Base-by-base conservation (phyloP, 225 moss, liverwort and hornwort genomes). In the Bryoerythrophyllum caledonicum region DNA sequence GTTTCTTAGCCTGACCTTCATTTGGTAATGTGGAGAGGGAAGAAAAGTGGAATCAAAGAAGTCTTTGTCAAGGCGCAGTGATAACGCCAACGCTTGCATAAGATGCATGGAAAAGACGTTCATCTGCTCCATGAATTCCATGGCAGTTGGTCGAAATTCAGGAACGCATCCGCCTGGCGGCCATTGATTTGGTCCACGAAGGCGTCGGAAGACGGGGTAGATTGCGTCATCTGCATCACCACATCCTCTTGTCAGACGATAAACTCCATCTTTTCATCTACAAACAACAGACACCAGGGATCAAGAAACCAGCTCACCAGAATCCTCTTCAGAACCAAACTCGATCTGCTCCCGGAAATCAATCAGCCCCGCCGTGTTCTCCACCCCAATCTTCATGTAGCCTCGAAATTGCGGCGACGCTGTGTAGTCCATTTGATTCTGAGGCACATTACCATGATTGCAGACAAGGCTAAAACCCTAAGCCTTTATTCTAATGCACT, bases 121-220 rank as follows among this genome's bases (percentile, higher is more conserved):
- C 91, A 86, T 86, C 60, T 74, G 78, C 24, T 87, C 65, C 78
- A 88, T 77, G 56, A 87, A 91, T 41, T 86, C 77, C 78, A 87
- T 67, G 8, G 60, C 81, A 74, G 84, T 77, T 25, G 71, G 30
- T 14, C 58, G 85, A 67, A 91, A 93, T 64, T 68, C 64, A 6
- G 86, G 90, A 30, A 87, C 40, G 53, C 75, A 27, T 40, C 73
- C 48, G 57, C 56, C 60, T 46, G 84, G 68, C 23, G 91, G 90
- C 90, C 91, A 90, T 71, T 89, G 90, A 73, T 93, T 93, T 28
- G 91, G 86, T 60, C 89, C 89, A 51, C 70, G 89, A 32, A 91
- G 82, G 51, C 90, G 93, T 68, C 86, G 70, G 40, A 89, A 91
- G 43, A 87, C 78, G 48, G 86, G 89, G 72, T 85, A 78, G 25